A percentile compares a stretch with the other conserved stretches of the same genome.
phyloP scores from a whole-genome alignment of 768 basidiomycete genomes.

The Leccinum subgranulosum region DNA sequence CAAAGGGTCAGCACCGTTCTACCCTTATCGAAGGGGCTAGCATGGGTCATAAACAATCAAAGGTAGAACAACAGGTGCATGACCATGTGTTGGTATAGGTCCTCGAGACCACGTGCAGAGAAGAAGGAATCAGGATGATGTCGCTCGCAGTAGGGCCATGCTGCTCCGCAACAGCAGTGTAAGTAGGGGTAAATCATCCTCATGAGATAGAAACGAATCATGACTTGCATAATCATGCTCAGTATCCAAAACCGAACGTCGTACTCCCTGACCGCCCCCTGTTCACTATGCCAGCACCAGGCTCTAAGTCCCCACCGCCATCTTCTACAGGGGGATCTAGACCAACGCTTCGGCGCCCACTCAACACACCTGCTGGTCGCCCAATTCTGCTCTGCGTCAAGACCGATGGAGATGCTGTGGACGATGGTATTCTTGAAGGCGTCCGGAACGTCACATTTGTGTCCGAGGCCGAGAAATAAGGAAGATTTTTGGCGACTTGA shows the following conservation, averaged over 20 bases:
- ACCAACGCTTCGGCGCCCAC: slow-evolving; percentile 43
- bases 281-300: slow-evolving; percentile 17
- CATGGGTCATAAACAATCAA: slow-evolving; percentile 23
- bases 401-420: slow-evolving; percentile 30
- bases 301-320: slow-evolving; percentile 12
- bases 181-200: slow-evolving; percentile 9
- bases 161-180: slow-evolving; percentile 10
- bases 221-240: slow-evolving; percentile 13
- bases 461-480: slow-evolving; percentile 40
- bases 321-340: slow-evolving; percentile 26
- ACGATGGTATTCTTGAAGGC: slow-evolving; percentile 39
- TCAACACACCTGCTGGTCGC: slow-evolving; percentile 35
- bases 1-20: slow-evolving; percentile 4
- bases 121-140: slow-evolving; percentile 5
- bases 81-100: slow-evolving; percentile 14
- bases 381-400: slow-evolving; percentile 48
- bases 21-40: slow-evolving; percentile 21
- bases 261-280: slow-evolving; percentile 30
- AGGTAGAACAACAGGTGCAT: slow-evolving; percentile 13
- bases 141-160: slow-evolving; percentile 11
- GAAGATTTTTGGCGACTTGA: slow-evolving; percentile 34
- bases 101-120: slow-evolving; percentile 22
- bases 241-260: slow-evolving; percentile 20
- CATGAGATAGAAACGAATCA: slow-evolving; percentile 8
- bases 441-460: slow-evolving; percentile 48